Evolutionary conservation across 495 filamentous ascomycete species (phyloP).

Genomic region (Sabuloglossum arenarium): DNA sequence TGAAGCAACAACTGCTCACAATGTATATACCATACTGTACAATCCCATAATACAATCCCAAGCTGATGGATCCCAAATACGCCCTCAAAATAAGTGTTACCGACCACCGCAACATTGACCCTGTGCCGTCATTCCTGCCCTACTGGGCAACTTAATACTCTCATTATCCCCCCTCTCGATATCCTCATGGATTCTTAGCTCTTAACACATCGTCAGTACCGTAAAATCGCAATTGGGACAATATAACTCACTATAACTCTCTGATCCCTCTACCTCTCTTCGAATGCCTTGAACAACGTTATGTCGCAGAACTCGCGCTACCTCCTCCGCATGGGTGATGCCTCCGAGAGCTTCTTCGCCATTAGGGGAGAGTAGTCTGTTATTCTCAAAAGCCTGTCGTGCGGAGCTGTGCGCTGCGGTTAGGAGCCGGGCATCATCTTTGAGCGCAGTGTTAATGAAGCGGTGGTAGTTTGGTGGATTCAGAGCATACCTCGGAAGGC

Average conservation of each 20-base stretch:
- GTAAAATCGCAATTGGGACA: neutral
- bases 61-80: neutral
- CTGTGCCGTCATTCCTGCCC: neutral
- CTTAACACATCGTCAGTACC: constrained; percentile 12
- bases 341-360: constrained; percentile 25
- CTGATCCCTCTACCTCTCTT: constrained; percentile 24
- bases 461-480: neutral
- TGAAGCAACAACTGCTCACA: neutral
- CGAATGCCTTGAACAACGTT: constrained; percentile 72
- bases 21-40: neutral
- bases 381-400: constrained; percentile 46
- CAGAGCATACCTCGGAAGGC: constrained; percentile 56
- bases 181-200: constrained; percentile 68
- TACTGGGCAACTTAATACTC: constrained; percentile 39
- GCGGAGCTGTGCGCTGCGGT: constrained; percentile 47
- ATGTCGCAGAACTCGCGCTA: constrained; percentile 55
- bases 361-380: constrained; percentile 32
- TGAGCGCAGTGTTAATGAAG: neutral
- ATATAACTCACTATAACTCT: constrained; percentile 38
- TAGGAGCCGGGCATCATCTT: constrained; percentile 48
- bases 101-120: neutral
- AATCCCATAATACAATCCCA: neutral
- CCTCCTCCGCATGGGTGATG: constrained; percentile 61
- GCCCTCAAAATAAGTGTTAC: neutral
- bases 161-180: constrained; percentile 90